phyloP scores from a whole-genome alignment of 169 alveolate species.

The Plasmodium relictum region DNA sequence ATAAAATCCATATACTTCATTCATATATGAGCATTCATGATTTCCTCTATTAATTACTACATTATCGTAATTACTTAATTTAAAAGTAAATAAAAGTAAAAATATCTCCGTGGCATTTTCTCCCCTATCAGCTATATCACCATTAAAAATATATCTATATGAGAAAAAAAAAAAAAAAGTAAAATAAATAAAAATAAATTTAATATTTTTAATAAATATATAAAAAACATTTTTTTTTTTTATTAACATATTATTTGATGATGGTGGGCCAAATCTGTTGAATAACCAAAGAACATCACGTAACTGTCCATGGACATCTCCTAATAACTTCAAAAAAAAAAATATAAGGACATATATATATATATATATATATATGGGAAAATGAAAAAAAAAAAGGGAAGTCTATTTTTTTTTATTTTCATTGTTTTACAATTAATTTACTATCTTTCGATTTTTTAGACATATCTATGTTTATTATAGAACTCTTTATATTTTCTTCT shows the following conservation, averaged over 20 bases:
- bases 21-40: conserved; percentile 94
- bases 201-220: too few species aligned
- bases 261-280: conserved; percentile 92
- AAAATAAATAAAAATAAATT: too few species aligned
- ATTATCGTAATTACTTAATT: conserved; percentile 88
- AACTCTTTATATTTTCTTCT: conserved; percentile 52
- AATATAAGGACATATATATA: background rate
- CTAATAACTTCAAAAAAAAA: conserved; percentile 82
- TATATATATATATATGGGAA: background rate
- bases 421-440: conserved; percentile 29
- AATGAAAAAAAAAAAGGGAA: background rate
- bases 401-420: background rate
- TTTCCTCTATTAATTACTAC: conserved; percentile 93
- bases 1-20: conserved; percentile 93
- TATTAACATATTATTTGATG: conserved; percentile 84
- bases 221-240: background rate
- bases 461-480: conserved; percentile 47
- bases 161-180: background rate
- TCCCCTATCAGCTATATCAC: conserved; percentile 95
- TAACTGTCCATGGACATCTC: conserved; percentile 94
- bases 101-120: conserved; percentile 90
- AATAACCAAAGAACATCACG: conserved; percentile 92
- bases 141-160: conserved; percentile 90
- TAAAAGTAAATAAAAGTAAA: conserved; percentile 90
- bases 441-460: conserved; percentile 46